phyloP scores from a whole-genome alignment of 805 yeast species.

The Henningerozyma blattae region DNA sequence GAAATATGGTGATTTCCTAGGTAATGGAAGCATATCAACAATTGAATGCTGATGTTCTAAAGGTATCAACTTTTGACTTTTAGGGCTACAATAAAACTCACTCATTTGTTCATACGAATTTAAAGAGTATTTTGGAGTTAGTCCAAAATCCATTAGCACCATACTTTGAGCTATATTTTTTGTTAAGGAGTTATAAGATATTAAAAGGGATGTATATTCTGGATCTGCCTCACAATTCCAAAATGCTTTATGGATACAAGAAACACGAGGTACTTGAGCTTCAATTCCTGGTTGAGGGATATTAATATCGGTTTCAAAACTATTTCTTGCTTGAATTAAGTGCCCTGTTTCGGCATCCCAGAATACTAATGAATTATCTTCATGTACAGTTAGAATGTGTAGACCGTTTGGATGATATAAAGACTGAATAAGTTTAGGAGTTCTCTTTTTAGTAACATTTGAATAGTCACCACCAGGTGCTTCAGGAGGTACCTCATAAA shows the following conservation, averaged over 20 bases:
- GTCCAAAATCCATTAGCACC: slow-evolving; percentile 61
- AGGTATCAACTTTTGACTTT: slow-evolving; percentile 44
- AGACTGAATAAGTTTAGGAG: slow-evolving; percentile 39
- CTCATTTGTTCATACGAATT: slow-evolving; percentile 81
- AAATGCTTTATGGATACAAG: slow-evolving; percentile 39
- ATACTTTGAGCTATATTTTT: slow-evolving; percentile 31
- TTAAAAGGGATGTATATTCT: slow-evolving; percentile 60
- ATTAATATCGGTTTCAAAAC: slow-evolving; percentile 55
- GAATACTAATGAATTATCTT: slow-evolving; percentile 74
- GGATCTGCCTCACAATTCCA: slow-evolving; percentile 81
- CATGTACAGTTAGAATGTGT: slow-evolving; percentile 67
- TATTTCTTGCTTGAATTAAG: slow-evolving; percentile 59
- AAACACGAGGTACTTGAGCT: slow-evolving; percentile 6
- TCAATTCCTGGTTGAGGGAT: slow-evolving; percentile 26
- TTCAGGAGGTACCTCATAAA: slow-evolving; percentile 52
- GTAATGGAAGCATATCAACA: slow-evolving; percentile 39
- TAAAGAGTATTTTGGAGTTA: slow-evolving; percentile 64
- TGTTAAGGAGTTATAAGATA: slow-evolving; percentile 50
- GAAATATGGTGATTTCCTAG: slow-evolving; percentile 61
- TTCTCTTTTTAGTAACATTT: slow-evolving; percentile 20
- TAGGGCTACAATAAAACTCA: slow-evolving; percentile 53
- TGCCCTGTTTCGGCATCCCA: slow-evolving; percentile 86
- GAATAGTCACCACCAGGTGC: slow-evolving; percentile 59
- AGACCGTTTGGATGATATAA: slow-evolving; percentile 90
- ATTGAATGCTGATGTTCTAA: slow-evolving; percentile 35